Evolutionary conservation across 352 stramenopile genomes (phyloP), one percentile per base, ranked within the genome.

Genomic region (Pythium insidiosum): DNA sequence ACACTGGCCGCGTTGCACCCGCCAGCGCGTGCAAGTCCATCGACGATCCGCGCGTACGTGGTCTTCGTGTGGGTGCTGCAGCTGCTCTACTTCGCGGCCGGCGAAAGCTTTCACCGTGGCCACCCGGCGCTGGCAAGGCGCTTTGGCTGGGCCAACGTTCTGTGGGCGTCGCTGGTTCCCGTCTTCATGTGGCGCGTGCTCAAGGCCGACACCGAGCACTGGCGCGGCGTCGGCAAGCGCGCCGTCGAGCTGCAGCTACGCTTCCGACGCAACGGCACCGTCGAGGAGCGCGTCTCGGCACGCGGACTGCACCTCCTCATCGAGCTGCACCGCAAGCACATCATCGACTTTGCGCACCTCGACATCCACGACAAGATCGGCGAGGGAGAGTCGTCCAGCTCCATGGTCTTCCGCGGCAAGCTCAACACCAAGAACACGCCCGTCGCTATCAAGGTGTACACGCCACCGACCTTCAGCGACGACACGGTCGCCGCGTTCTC

Each of bases 291-390:
- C 38, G 49, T 69, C 38, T 69, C 60, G 22, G 47, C 60, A 10
- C 36, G 50, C 9, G 68, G 81, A 5, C 61, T 89, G 16, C 68
- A 84, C 43, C 55, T 87, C 38, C 53, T 89, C 5, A 75, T 81
- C 38, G 66, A 88, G 43, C 80, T 83, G 66, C 61, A 87, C 35
- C 69, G 68, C 22, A 79, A 83, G 43, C 64, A 73, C 38, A 80
- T 87, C 26, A 80, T 92, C 19, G 76, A 92, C 47, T 92, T 89
- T 47, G 68, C 68, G 2, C 57, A 82, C 42, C 49, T 92, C 5
- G 49, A 85, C 22, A 41, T 88, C 18, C 46, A 73, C 30, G 52
- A 55, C 6, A 59, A 71, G 40, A 84, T 92, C 19, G 72, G 69
- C 5, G 44, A 43, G 9, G 74, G 74, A 0, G 44, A 49, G 10